Evolutionary conservation across 495 filamentous ascomycete species (phyloP).

Genomic region (Neurospora pannonica): DNA sequence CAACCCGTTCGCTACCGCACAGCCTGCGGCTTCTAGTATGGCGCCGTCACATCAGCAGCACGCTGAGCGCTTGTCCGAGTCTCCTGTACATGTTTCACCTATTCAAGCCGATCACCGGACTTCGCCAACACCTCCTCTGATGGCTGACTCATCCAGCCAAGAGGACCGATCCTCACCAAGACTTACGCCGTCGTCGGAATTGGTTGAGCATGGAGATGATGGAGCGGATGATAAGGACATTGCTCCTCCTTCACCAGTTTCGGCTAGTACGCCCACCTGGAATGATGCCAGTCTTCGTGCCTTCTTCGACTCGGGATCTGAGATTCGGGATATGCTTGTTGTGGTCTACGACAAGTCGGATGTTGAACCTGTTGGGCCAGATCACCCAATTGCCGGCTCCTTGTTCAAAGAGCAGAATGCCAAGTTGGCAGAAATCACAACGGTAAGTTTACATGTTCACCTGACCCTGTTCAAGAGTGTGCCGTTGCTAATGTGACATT

Average conservation of each 20-base stretch:
- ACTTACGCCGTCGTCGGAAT: constrained; percentile 60
- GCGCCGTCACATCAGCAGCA: constrained; percentile 14
- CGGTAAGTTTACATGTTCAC: constrained; percentile 34
- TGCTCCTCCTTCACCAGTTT: constrained; percentile 34
- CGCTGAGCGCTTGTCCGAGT: constrained; percentile 57
- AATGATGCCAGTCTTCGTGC: constrained; percentile 73
- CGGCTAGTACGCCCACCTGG: constrained; percentile 51
- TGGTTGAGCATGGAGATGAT: constrained; percentile 43
- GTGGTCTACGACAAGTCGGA: constrained; percentile 87
- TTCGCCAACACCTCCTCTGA: constrained; percentile 41
- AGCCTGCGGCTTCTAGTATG: constrained; percentile 13
- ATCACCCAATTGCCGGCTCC: constrained; percentile 73
- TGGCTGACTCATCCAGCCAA: constrained; percentile 57
- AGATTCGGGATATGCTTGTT: constrained; percentile 81
- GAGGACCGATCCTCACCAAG: constrained; percentile 51
- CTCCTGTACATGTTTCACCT: constrained; percentile 65
- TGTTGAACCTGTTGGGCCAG: constrained; percentile 60
- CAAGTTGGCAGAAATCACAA: constrained; percentile 70
- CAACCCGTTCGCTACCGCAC: constrained; percentile 16
- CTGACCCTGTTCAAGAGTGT: constrained; percentile 1
- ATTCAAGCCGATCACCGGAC: constrained; percentile 32
- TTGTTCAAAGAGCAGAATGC: constrained; percentile 81
- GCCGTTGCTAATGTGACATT: constrained; percentile 12
- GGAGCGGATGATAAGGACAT: constrained; percentile 32
- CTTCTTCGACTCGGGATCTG: constrained; percentile 87